phyloP scores from a whole-genome alignment of 495 filamentous ascomycete genomes.

The Aspergillus indologenus region DNA sequence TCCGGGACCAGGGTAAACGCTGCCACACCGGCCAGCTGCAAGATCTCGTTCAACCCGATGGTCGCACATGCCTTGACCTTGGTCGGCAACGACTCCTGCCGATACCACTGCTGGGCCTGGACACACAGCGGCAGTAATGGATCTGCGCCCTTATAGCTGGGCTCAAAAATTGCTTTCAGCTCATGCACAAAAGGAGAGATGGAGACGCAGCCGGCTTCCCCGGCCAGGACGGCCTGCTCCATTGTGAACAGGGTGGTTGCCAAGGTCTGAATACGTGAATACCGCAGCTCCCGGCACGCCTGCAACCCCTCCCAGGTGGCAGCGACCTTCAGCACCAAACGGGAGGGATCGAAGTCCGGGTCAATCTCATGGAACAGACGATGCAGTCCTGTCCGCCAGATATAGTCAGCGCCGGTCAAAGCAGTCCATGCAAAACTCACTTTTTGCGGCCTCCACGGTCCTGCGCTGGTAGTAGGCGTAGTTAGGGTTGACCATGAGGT shows the following conservation, averaged over 20 bases:
- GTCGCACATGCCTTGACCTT: constrained; percentile 10
- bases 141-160: constrained; percentile 4
- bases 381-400: constrained; percentile 4
- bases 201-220: constrained; percentile 12
- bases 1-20: constrained; percentile 6
- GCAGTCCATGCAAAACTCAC: neutral
- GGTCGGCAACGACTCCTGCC: neutral
- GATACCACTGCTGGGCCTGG: constrained; percentile 8
- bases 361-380: neutral
- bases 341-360: neutral
- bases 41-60: constrained; percentile 3
- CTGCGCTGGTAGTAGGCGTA: constrained; percentile 1
- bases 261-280: constrained; percentile 5
- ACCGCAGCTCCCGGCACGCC: constrained; percentile 5
- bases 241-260: constrained; percentile 10
- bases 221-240: constrained; percentile 10
- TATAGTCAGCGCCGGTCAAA: neutral
- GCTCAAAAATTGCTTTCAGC: constrained; percentile 1
- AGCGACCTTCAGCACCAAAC: constrained; percentile 8
- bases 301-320: constrained; percentile 12
- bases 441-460: neutral
- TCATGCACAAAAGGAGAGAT: constrained; percentile 11
- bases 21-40: constrained; percentile 8
- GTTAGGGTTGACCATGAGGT: constrained; percentile 9
- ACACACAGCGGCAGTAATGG: neutral